A percentile compares a stretch with the other conserved stretches of the same genome.
phyloP scores from a whole-genome alignment of 2,329 filamentous ascomycete genomes.

The Cyclaneusma minus region DNA sequence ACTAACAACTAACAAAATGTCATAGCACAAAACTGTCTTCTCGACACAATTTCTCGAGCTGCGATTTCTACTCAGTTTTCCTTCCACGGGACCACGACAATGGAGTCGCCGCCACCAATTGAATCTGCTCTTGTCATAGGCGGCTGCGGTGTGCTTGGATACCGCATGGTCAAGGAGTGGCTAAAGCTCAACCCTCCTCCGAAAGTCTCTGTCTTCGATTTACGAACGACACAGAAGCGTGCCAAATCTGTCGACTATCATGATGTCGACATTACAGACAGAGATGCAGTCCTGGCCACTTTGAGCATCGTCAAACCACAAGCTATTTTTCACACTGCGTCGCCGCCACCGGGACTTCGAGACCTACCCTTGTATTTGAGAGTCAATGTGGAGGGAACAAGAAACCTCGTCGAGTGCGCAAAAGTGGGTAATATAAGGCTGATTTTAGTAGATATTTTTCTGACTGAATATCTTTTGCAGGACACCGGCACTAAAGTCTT shows the following conservation, averaged over 20 bases:
- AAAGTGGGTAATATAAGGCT: conserved; percentile 18
- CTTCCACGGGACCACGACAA: no score
- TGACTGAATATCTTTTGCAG: conserved; percentile 10
- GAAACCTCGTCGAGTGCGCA: conserved; percentile 28
- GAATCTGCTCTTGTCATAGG: conserved; percentile 32
- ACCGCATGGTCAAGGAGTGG: conserved; percentile 32
- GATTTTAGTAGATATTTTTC: conserved; percentile 1
- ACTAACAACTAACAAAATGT: no score
- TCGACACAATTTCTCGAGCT: no score
- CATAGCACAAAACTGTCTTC: no score
- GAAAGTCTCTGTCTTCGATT: conserved; percentile 29
- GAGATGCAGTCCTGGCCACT: conserved; percentile 22
- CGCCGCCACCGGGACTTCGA: conserved; percentile 23
- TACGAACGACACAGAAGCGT: conserved; percentile 25
- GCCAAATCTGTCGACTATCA: conserved; percentile 28
- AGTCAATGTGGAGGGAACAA: conserved; percentile 34
- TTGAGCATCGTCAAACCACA: conserved; percentile 27
- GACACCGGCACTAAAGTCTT: conserved; percentile 33
- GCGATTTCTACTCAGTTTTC: no score
- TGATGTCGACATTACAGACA: conserved; percentile 31
- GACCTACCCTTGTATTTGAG: conserved; percentile 23
- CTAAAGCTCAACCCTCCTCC: conserved; percentile 21
- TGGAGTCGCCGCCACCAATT: no score
- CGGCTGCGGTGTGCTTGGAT: conserved; percentile 33
- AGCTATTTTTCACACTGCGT: conserved; percentile 32